Base-by-base conservation (phyloP, 1,284 basidiomycete genomes). In the Leccinum fallax region DNA sequence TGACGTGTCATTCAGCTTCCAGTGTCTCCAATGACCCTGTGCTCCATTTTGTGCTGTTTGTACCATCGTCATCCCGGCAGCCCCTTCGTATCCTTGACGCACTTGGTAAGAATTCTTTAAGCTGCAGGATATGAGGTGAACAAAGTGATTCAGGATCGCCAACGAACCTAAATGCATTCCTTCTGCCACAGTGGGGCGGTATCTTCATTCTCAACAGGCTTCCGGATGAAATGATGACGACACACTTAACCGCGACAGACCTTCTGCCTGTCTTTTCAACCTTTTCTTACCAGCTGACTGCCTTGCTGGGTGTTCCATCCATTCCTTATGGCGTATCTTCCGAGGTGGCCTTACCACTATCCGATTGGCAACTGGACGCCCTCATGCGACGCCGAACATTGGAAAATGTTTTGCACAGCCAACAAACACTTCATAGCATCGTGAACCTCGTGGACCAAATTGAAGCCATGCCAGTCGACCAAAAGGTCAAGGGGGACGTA, bases 181-280 rank as follows among this genome's bases (percentile, higher is more conserved):
- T 98, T 26, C 82, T 97, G 2, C 97, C 97, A 0, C 97, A 98
- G 76, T 97, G 94, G 90, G 97, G 97, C 48, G 91, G 94, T 15
- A 92, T 99, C 54, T 85, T 92, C 59, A 83, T 98, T 57, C 78
- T 88, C 67, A 95, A 97, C 71, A 84, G 85, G 30, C 79, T 79
- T 7, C 28, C 75, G 16, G 69, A 77, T 32, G 61, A 69, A 53
- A 63, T 57, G 32, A 61, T 61, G 60, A 69, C 72, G 66, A 62
- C 67, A 36, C 72, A 78, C 52, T 74, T 90, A 24, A 74, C 81
- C n/a, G 60, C 74, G 8, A 59, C 72, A 43, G 77, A 78, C 32
- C 81, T 96, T 7, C 74, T 80, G 46, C 73, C 80, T 9, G 75
- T 87, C 7, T 94, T 97, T 74, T 75, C 81, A 10, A 81, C 87